phyloP scores from a whole-genome alignment of 345 rosid species.

The Physaria fendleri region DNA sequence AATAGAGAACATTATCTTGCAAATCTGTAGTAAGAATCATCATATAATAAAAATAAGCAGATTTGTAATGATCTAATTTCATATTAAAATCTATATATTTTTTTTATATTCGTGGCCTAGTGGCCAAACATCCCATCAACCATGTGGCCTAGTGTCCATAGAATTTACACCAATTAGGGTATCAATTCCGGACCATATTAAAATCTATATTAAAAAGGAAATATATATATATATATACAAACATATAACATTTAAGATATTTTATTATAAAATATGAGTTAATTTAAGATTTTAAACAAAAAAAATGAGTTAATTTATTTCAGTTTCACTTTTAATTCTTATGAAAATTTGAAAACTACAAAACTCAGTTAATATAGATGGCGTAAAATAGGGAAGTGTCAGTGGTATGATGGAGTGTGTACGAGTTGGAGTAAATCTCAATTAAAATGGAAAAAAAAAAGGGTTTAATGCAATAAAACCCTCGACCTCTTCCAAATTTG shows the following conservation, averaged over 20 bases:
- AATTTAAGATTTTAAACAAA: neutral
- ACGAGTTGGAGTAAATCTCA: neutral
- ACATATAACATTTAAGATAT: too few species aligned
- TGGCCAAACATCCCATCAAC: too few species aligned
- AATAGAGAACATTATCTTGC: neutral
- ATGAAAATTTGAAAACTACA: neutral
- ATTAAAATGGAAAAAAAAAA: neutral
- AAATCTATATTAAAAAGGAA: neutral
- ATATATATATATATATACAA: too few species aligned
- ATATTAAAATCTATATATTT: neutral
- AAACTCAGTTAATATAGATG: neutral
- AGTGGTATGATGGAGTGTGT: constrained; percentile 9
- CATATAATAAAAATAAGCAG: neutral
- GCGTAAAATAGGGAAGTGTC: neutral
- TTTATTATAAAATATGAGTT: too few species aligned
- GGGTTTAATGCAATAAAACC: too few species aligned
- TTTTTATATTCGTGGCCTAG: too few species aligned
- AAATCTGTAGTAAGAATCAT: neutral
- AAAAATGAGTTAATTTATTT: neutral
- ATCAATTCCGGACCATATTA: too few species aligned
- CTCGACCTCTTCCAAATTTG: too few species aligned
- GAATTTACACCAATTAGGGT: too few species aligned
- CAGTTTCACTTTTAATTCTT: neutral
- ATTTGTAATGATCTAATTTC: neutral
- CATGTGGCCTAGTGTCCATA: too few species aligned